Evolutionary conservation across 2,329 filamentous ascomycete genomes (phyloP), one percentile per base, ranked within the genome.

Genomic region (Pezicula neosporulosa): DNA sequence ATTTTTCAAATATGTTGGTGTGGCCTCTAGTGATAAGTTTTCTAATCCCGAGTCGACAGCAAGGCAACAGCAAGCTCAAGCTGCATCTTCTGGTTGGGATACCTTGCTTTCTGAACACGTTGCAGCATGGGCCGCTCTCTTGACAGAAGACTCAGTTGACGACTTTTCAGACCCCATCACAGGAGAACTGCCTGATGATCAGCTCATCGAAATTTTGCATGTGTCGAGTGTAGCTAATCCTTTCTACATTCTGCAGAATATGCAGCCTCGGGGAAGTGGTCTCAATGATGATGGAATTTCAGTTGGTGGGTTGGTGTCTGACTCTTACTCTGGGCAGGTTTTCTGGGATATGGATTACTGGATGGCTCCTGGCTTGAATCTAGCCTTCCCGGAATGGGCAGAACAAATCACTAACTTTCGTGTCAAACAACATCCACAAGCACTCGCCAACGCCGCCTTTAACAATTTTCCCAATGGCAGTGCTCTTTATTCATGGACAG

Each of bases 11-110:
- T 89, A 78, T 57, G 75, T 90, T 15, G 87, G 87, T 27, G 78
- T 76, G 45, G 86, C 87, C 4, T 87, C 86, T 1, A 79, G 78
- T 0, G 87, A 90, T 65, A 85, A 83, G 0, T 90, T 89, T 60
- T 54, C 69, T 0, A 69, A 85, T 55, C 79, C 86, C 0, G 70
- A 78, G 51, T 60, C 65, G 18, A 72, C 75, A 1, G 87, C 87
- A 2, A 72, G 73, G 51, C 64, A 74, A 6, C 84, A 83, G 2
- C 81, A 79, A 1, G 61, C 71, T 6, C 65, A 68, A 2, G 85
- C 74, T 37, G 70, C 74, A 49, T 60, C 68, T 5, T 68, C 68
- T 28, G 86, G 86, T 0, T 89, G 79, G 58, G 66, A 74, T n/a
- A 63, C 66, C 1, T 72, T 84, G 1, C 66, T 86, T 12, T 62